Evolutionary conservation across 805 yeast genomes (phyloP).

Genomic region (Geotrichum ghanense): DNA sequence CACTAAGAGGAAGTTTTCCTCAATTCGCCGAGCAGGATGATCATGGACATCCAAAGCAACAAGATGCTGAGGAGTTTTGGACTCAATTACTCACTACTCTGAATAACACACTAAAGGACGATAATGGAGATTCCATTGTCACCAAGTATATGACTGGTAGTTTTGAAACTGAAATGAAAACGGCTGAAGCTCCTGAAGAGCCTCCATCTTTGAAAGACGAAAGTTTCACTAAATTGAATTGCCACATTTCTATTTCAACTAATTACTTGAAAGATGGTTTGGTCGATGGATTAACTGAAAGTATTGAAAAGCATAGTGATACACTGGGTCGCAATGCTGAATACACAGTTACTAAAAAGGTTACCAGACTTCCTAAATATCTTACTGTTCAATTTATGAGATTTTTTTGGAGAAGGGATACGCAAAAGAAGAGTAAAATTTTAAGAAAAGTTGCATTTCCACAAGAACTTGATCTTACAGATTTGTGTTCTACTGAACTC

Average conservation of each 20-base stretch:
- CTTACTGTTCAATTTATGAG: constrained; percentile 87
- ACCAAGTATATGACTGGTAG: constrained; percentile 52
- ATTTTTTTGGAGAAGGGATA: constrained; percentile 92
- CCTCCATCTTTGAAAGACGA: constrained; percentile 36
- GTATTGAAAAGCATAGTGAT: constrained; percentile 67
- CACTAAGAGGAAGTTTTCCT: constrained; percentile 54
- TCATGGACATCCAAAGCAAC: constrained; percentile 75
- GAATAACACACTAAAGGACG: constrained; percentile 29
- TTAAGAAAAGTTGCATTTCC: constrained; percentile 93
- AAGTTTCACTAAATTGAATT: constrained; percentile 61
- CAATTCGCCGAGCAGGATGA: constrained; percentile 72
- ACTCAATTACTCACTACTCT: constrained; percentile 59
- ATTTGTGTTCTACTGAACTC: constrained; percentile 70
- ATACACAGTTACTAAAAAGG: constrained; percentile 45
- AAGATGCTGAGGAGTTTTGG: constrained; percentile 95
- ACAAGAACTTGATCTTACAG: constrained; percentile 79
- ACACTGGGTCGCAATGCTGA: constrained; percentile 57
- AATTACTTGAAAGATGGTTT: constrained; percentile 85
- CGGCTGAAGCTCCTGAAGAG: constrained; percentile 45
- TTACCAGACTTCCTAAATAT: constrained; percentile 74
- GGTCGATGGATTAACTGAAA: constrained; percentile 59
- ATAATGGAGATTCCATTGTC: constrained; percentile 33
- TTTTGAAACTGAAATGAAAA: constrained; percentile 52
- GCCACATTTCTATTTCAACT: constrained; percentile 78
- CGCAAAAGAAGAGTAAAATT: constrained; percentile 83